Base-by-base conservation (phyloP, 108 stramenopile species). In the Conticribra guillardii region DNA sequence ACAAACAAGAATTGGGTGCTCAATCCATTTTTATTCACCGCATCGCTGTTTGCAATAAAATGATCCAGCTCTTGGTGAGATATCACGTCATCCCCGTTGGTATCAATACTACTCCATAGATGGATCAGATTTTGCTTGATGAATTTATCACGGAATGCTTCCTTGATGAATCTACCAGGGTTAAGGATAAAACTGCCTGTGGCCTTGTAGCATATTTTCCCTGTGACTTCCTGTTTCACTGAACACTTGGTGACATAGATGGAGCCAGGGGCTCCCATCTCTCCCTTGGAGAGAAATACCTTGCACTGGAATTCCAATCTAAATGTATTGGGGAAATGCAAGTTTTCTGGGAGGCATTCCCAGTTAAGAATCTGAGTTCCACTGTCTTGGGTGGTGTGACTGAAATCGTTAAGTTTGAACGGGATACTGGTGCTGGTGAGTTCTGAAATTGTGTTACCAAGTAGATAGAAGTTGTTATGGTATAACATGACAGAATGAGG, bases 401-500 rank as follows among this genome's bases (percentile, higher is more conserved):
- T 27, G 26, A 24, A 27, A 28, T 48, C 53, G 22, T 21, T 51
- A 15, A 8, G 29, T 64, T 74, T 74, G 48, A 55, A 65, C 53
- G 63, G 58, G 14, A 75, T 53, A 8, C 30, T 24, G 8, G 33
- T 23, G n/a, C 59, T 60, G 7, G 74, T 67, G 23, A 75, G 66
- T 31, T 62, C 49, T 22, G 60, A 60, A 17, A 75, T 53, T 18
- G 74, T 52, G 47, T 54, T 31, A 31, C 74, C 74, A 51, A 67
- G 29, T 33, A 75, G 66, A 45, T 69, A 67, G 47, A 57, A 49
- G 19, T 69, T 69, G 19, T 68, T n/a, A n/a, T n/a, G 75, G 17
- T 69, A 57, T 9, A 69, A n/a, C 75, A 76, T 76, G 41, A 28
- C 8, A 31, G 67, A 69, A 64, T 69, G 75, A 51, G 75, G 55